Evolutionary conservation across 2,329 filamentous ascomycete genomes (phyloP).

Genomic region (Mollisia scopiformis): DNA sequence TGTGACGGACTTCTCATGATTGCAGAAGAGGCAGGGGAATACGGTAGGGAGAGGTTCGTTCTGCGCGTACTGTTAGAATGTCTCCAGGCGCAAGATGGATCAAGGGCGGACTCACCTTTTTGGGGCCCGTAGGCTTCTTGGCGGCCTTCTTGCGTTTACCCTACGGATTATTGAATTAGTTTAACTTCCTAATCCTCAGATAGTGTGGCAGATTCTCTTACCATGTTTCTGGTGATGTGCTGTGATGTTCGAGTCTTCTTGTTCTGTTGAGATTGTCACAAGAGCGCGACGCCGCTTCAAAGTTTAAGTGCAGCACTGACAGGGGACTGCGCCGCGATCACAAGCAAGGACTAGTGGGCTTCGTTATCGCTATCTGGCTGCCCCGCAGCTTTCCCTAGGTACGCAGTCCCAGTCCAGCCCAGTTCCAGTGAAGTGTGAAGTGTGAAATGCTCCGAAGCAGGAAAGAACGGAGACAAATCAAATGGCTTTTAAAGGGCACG

Average conservation of each 20-base stretch:
- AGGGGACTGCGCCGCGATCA: background rate
- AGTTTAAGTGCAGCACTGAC: background rate
- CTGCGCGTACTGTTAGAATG: constrained; percentile 41
- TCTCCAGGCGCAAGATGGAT: background rate
- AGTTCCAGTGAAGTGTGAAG: no score
- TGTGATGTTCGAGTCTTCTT: background rate
- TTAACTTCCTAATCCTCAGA: background rate
- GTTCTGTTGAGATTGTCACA: background rate
- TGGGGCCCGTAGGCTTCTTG: constrained; percentile 78
- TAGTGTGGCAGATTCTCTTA: background rate
- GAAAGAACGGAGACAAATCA: background rate
- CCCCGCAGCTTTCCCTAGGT: no score
- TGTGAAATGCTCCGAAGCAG: background rate
- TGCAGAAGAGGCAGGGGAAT: constrained; percentile 99
- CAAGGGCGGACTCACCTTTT: constrained; percentile 62
- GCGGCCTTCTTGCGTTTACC: constrained; percentile 96
- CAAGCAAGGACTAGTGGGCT: no score
- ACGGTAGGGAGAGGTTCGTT: constrained; percentile 74
- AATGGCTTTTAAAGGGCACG: background rate
- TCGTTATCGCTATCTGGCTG: no score
- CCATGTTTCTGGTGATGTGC: constrained; percentile 3
- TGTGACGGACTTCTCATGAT: constrained; percentile 89
- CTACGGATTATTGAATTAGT: constrained; percentile 48
- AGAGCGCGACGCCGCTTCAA: background rate
- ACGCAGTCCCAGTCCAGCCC: no score